Percentiles rank a stretch among this genome's conserved stretches.
Evolutionary conservation across 768 basidiomycete species (phyloP).

Genomic region (Tylopilus felleus): DNA sequence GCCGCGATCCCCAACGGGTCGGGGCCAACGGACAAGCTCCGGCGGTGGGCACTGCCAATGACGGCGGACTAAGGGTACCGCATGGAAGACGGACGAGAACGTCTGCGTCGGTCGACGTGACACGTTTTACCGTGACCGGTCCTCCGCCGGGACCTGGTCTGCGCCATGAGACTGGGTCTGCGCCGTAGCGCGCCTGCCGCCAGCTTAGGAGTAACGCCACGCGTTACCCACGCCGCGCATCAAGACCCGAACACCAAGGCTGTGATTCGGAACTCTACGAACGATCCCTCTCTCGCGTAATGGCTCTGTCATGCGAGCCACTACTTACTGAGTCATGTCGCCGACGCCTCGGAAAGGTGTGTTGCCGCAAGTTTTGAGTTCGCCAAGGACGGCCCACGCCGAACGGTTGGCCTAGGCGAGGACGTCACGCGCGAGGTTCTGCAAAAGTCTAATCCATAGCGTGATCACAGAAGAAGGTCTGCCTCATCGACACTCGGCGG

Average conservation of each 20-base stretch:
- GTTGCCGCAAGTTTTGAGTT: too few species aligned
- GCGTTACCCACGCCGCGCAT: neutral
- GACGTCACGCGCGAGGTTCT: neutral
- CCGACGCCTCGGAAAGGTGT: too few species aligned
- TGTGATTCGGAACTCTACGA: too few species aligned
- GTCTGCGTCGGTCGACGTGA: conserved; percentile 13
- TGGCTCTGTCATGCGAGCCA: neutral
- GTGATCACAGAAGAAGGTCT: neutral
- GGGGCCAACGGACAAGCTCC: conserved; percentile 14
- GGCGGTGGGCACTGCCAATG: neutral
- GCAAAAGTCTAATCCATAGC: conserved; percentile 11
- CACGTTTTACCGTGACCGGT: conserved; percentile 7
- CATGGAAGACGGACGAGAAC: neutral
- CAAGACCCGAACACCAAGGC: neutral
- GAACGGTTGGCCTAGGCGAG: neutral
- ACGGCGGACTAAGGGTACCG: neutral
- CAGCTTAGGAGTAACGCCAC: neutral
- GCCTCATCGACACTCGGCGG: neutral
- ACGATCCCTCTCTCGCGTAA: too few species aligned
- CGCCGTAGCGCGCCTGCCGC: conserved; percentile 1
- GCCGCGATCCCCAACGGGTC: too few species aligned
- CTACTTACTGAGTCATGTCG: too few species aligned
- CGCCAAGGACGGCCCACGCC: conserved; percentile 2
- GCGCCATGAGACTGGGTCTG: neutral
- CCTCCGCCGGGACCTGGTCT: neutral